Base-by-base conservation (phyloP, 768 basidiomycete genomes). In the Mycena floridula region DNA sequence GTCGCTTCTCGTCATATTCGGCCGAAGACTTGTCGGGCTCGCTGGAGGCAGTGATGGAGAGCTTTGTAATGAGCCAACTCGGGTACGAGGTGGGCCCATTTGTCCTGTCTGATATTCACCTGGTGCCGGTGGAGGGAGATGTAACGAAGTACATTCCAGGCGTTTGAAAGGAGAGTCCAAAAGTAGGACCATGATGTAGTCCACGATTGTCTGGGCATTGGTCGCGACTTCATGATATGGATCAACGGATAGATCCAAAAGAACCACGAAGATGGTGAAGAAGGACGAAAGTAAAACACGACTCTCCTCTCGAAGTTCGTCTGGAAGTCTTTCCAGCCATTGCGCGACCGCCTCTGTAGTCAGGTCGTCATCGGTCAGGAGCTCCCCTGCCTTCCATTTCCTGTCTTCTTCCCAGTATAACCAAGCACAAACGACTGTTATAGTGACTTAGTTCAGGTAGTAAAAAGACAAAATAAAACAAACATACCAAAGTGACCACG, bases 391-490 rank as follows among this genome's bases (percentile, higher is more conserved):
- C 56, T 74, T 65, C 78, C 84, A 81, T 47, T 73, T 77, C 40
- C 82, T 66, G 53, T 95, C 89, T 59, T 94, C 89, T 58, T 96
- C 93, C 82, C 89, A 89, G 59, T 96, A 94, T 7, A 91, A 68
- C 94, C 95, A 98, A 1, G 95, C 93, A 50, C 95, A 96, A 28
- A 93, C 81, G 39, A 95, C 89, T 35, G 18, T 18, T 35, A n/a
- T n/a, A n/a, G n/a, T n/a, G n/a, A n/a, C n/a, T 35, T 35, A 13
- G 32, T 7, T 35, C 32, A 35, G 32, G 15, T 13, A 35, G 15
- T 13, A 7, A 13, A 18, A 15, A 15, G 18, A 7, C 4, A 4
- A 18, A 35, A 35, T 18, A 4, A 18, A 15, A 35, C 13, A 7
- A 13, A 35, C 32, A 13, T 35, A 35, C 32, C 43, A 54, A 98